These are phyloP conservation scores for Xylaria intraflava DNA, from an alignment of 495 filamentous ascomycete species.

Conservation along the genomic window DNA sequence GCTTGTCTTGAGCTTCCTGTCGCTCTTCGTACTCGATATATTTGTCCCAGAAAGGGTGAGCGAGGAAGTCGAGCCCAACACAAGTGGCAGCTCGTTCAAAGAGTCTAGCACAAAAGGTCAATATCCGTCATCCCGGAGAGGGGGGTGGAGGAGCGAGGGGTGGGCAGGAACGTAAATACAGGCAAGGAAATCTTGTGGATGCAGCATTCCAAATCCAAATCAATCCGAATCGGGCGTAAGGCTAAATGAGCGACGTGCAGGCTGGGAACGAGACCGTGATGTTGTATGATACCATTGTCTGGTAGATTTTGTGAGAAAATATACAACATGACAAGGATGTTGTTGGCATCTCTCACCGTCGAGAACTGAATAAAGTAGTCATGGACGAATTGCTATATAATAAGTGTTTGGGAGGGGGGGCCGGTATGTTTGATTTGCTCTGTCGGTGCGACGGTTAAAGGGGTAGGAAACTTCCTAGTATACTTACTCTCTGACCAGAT, in stretches of 20 bases:
- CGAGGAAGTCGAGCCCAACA: constrained; percentile 88
- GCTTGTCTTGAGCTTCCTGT: constrained; percentile 75
- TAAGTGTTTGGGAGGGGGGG: constrained; percentile 19
- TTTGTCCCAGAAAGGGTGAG: constrained; percentile 98
- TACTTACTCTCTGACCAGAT: constrained; percentile 99
- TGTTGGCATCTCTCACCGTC: constrained; percentile 50
- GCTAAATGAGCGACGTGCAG: constrained; percentile 35
- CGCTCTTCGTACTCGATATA: constrained; percentile 95
- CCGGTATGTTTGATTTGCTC: constrained; percentile 28
- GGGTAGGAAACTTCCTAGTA: constrained; percentile 63
- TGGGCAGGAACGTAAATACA: constrained; percentile 51
- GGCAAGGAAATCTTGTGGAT: constrained; percentile 48
- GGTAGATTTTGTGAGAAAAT: constrained; percentile 53
- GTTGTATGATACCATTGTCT: constrained; percentile 46
- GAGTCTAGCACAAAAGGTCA: constrained; percentile 60
- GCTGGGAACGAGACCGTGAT: constrained; percentile 40
- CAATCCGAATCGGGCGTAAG: constrained; percentile 40
- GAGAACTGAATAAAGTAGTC: constrained; percentile 28
- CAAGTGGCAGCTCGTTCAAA: constrained; percentile 84
- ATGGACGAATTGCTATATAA: constrained; percentile 19
- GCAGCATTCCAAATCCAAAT: constrained; percentile 44
- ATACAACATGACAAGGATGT: constrained; percentile 42
- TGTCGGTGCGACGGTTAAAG: constrained; percentile 42
- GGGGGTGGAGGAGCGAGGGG: constrained; percentile 33
- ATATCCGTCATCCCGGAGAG: constrained; percentile 31